A percentile compares a stretch with the other conserved stretches of the same genome.
phyloP scores from a whole-genome alignment of 2,329 filamentous ascomycete genomes.

The Hirsutella rhossiliensis region DNA sequence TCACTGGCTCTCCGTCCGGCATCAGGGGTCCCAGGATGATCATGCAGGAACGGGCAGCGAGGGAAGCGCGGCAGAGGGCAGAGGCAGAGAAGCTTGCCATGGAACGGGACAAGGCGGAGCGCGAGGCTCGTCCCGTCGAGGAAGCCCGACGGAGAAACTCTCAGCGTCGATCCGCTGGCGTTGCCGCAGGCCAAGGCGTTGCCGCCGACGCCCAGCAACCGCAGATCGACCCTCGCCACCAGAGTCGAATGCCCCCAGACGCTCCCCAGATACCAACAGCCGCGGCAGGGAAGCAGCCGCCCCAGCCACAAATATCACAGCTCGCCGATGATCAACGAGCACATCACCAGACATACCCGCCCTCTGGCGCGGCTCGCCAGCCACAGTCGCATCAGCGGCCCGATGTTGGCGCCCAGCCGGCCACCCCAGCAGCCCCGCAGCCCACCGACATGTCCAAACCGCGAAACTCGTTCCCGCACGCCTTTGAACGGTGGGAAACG shows the following conservation, averaged over 20 bases:
- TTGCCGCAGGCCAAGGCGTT: constrained; percentile 24
- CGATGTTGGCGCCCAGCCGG: constrained; percentile 6
- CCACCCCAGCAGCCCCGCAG: constrained; percentile 9
- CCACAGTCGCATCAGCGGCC: constrained; percentile 4
- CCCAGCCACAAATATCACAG: constrained; percentile 7
- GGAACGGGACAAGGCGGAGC: constrained; percentile 45
- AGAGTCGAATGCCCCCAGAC: constrained; percentile 15
- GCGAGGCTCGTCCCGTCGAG: constrained; percentile 41
- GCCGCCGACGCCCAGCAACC: constrained; percentile 16
- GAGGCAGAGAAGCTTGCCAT: constrained; percentile 46
- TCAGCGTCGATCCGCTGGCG: constrained; percentile 47
- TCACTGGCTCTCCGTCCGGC: constrained; percentile 46
- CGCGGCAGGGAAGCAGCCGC: constrained; percentile 4
- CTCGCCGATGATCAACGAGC: constrained; percentile 3
- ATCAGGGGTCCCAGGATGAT: constrained; percentile 82
- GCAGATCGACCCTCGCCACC: constrained; percentile 20
- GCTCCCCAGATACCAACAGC: constrained; percentile 8
- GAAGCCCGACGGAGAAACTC: constrained; percentile 44
- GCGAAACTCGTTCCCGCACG: constrained; percentile 78
- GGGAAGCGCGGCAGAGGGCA: constrained; percentile 59
- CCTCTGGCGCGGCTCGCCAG: constrained; percentile 5
- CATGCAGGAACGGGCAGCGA: constrained; percentile 73
- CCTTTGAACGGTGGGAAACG: constrained; percentile 95
- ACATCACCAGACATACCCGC: constrained; percentile 1
- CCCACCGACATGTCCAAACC: constrained; percentile 21